Evolutionary conservation across 2,329 filamentous ascomycete genomes (phyloP).

Genomic region (Colletotrichum destructivum): DNA sequence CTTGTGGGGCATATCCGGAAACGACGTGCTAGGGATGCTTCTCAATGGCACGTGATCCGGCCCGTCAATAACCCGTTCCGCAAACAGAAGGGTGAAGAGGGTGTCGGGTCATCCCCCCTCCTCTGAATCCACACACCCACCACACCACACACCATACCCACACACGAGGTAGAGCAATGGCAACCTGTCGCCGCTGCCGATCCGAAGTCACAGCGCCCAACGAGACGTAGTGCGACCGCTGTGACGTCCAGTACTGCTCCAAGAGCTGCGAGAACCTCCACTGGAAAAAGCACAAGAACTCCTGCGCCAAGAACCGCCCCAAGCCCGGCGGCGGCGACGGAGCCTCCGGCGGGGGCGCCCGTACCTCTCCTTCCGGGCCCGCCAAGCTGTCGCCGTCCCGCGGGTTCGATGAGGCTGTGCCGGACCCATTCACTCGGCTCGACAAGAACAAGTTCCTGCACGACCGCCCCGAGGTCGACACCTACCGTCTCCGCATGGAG

Average conservation of each 20-base stretch:
- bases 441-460: slow-evolving; percentile 59
- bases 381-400: slow-evolving; percentile 44
- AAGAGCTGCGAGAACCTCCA: slow-evolving; percentile 65
- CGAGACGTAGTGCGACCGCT: background rate
- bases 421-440: slow-evolving; percentile 58
- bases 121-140: too few species aligned
- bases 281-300: slow-evolving; percentile 65
- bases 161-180: too few species aligned
- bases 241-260: slow-evolving; percentile 61
- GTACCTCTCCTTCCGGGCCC: background rate
- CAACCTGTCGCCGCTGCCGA: too few species aligned
- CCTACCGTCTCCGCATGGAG: slow-evolving; percentile 63
- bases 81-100: too few species aligned
- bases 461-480: slow-evolving; percentile 58
- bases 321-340: background rate
- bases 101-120: too few species aligned
- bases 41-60: too few species aligned
- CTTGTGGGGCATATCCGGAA: background rate
- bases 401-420: slow-evolving; percentile 49
- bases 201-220: too few species aligned
- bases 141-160: too few species aligned
- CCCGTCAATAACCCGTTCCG: too few species aligned
- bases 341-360: background rate
- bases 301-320: slow-evolving; percentile 50
- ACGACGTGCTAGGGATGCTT: too few species aligned